These are phyloP conservation scores for Middelhovenomyces tepae DNA, from an alignment of 805 yeast species.

Conservation along the genomic window DNA sequence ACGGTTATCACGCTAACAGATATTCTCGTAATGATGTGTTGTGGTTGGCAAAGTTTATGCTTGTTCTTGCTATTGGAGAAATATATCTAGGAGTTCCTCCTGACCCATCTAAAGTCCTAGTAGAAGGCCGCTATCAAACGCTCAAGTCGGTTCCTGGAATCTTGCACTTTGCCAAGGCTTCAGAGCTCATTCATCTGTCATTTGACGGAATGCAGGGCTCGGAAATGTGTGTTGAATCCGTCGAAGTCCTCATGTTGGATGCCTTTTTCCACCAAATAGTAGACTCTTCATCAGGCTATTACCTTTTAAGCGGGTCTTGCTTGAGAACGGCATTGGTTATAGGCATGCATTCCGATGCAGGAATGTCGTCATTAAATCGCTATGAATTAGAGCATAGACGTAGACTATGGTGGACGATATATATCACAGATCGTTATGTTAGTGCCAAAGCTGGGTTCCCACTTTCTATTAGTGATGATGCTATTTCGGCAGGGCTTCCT, in stretches of 20 bases:
- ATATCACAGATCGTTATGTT: conserved; percentile 15
- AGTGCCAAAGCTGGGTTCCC: conserved; percentile 20
- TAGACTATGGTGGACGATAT: conserved; percentile 21
- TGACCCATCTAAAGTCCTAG: not conserved
- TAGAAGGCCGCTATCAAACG: too few species aligned
- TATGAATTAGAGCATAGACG: conserved; percentile 18
- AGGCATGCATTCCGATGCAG: conserved; percentile 18
- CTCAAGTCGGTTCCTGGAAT: conserved; percentile 17
- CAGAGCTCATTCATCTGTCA: conserved; percentile 7
- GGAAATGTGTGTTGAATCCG: conserved; percentile 7
- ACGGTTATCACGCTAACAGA: conserved; percentile 2
- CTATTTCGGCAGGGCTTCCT: conserved; percentile 13
- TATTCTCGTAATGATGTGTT: conserved; percentile 8
- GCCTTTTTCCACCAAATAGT: conserved; percentile 16
- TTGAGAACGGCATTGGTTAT: conserved; percentile 14
- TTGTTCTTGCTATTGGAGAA: conserved; percentile 18
- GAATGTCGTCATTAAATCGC: conserved; percentile 6
- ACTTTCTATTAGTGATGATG: conserved; percentile 14
- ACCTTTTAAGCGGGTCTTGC: conserved; percentile 13
- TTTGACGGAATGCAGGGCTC: conserved; percentile 12
- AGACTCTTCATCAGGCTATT: conserved; percentile 14
- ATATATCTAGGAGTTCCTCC: conserved; percentile 13
- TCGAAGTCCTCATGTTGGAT: conserved; percentile 15
- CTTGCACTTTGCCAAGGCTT: conserved; percentile 12
- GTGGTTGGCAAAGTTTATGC: conserved; percentile 12